phyloP scores from a whole-genome alignment of 768 basidiomycete genomes.

The Tricholoma terreum region DNA sequence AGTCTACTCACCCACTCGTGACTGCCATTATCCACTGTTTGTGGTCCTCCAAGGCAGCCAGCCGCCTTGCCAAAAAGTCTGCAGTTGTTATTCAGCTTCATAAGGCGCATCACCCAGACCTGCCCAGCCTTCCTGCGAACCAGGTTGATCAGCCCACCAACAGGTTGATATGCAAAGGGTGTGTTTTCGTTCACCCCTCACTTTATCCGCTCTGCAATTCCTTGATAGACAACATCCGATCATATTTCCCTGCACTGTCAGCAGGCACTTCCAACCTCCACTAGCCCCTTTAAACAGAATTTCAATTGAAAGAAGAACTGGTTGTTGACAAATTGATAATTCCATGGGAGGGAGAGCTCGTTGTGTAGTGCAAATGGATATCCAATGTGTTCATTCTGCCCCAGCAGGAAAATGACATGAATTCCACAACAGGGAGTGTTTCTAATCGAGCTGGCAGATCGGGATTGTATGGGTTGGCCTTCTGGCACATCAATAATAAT shows the following conservation, averaged over 20 bases:
- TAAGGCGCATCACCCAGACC: too few species aligned
- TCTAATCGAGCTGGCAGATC: too few species aligned
- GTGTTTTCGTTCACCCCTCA: too few species aligned
- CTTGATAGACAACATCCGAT: not conserved
- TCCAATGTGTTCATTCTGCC: not conserved
- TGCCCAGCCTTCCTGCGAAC: too few species aligned
- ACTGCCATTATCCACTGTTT: constrained; percentile 13
- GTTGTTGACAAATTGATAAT: not conserved
- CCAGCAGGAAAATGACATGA: too few species aligned
- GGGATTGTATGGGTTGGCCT: too few species aligned
- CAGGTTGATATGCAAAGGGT: constrained; percentile 1
- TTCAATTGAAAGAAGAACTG: not conserved
- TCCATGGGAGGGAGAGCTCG: constrained; percentile 10
- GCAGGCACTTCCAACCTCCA: not conserved
- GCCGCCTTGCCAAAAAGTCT: too few species aligned
- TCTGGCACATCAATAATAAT: too few species aligned
- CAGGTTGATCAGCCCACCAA: constrained; percentile 4
- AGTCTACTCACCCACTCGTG: constrained; percentile 8
- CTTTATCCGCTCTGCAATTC: constrained; percentile 6
- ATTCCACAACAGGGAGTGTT: too few species aligned
- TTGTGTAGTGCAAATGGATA: constrained; percentile 24
- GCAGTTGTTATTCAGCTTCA: too few species aligned
- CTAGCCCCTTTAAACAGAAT: not conserved
- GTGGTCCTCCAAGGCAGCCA: constrained; percentile 4
- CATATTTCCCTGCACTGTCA: not conserved